phyloP scores from a whole-genome alignment of 345 rosid species.

The Arabidopsis thaliana region DNA sequence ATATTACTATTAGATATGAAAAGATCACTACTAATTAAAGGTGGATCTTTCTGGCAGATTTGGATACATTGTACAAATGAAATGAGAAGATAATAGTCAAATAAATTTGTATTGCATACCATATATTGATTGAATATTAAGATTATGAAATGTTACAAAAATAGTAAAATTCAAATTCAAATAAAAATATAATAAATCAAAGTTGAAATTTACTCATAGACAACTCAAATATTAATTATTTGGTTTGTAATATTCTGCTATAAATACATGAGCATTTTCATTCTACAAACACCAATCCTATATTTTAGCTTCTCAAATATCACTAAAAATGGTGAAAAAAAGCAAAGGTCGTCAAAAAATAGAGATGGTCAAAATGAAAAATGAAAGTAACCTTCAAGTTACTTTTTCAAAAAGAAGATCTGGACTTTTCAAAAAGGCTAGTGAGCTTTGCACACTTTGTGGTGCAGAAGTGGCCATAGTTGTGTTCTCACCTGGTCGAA shows the following conservation, averaged over 20 bases:
- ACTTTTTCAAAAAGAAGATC: constrained; percentile 44
- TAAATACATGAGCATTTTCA: neutral
- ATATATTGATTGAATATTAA: constrained; percentile 26
- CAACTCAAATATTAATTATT: neutral
- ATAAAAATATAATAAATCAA: constrained; percentile 4
- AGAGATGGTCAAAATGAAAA: constrained; percentile 37
- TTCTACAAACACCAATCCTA: neutral
- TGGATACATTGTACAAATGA: constrained; percentile 30
- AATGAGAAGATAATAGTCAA: constrained; percentile 29
- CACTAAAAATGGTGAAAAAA: constrained; percentile 42
- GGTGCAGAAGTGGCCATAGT: constrained; percentile 29
- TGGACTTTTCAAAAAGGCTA: constrained; percentile 41
- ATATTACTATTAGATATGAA: neutral
- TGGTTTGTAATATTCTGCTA: neutral
- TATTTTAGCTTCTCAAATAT: neutral
- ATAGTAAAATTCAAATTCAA: constrained; percentile 24
- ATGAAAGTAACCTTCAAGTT: constrained; percentile 40
- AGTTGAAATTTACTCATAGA: neutral
- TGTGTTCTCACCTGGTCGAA: constrained; percentile 38
- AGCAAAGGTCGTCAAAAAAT: constrained; percentile 42
- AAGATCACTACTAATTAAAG: constrained; percentile 9
- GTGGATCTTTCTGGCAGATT: constrained; percentile 26
- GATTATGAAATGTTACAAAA: constrained; percentile 6
- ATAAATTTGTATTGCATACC: constrained; percentile 28
- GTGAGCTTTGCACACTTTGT: constrained; percentile 46